These are phyloP conservation scores for Amylostereum areolatum DNA, from an alignment of 1,284 basidiomycete species.

Conservation along the genomic window DNA sequence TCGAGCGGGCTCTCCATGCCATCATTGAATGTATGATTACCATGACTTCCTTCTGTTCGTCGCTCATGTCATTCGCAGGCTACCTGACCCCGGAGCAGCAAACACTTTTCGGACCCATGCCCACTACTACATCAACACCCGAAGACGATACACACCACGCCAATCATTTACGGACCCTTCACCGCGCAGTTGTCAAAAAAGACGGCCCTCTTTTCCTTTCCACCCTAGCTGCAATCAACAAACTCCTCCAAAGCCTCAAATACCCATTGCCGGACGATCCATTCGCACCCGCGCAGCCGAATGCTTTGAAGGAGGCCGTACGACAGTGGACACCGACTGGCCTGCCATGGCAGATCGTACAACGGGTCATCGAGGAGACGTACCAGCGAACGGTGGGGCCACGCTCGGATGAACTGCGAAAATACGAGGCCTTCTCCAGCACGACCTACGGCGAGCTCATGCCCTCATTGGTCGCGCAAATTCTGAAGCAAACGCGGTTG, in stretches of 20 bases:
- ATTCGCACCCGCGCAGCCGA: constrained; percentile 36
- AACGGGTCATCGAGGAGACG: constrained; percentile 71
- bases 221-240: constrained; percentile 53
- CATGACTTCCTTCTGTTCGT: background rate
- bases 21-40: constrained; percentile 56
- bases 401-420: constrained; percentile 52
- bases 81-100: constrained; percentile 64
- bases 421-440: constrained; percentile 71
- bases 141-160: constrained; percentile 20
- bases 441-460: constrained; percentile 75
- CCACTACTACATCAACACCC: constrained; percentile 26
- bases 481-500: constrained; percentile 39
- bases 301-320: constrained; percentile 42
- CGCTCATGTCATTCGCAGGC: constrained; percentile 32
- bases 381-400: constrained; percentile 77
- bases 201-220: constrained; percentile 68
- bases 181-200: constrained; percentile 54
- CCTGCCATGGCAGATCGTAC: constrained; percentile 53
- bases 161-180: constrained; percentile 51
- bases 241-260: constrained; percentile 53
- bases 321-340: constrained; percentile 41
- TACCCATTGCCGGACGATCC: constrained; percentile 50
- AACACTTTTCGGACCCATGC: constrained; percentile 45
- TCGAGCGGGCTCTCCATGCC: constrained; percentile 59
- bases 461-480: constrained; percentile 62